Evolutionary conservation across 2,329 filamentous ascomycete genomes (phyloP), one percentile per base, ranked within the genome.

Genomic region (Stagonosporopsis rhizophila): DNA sequence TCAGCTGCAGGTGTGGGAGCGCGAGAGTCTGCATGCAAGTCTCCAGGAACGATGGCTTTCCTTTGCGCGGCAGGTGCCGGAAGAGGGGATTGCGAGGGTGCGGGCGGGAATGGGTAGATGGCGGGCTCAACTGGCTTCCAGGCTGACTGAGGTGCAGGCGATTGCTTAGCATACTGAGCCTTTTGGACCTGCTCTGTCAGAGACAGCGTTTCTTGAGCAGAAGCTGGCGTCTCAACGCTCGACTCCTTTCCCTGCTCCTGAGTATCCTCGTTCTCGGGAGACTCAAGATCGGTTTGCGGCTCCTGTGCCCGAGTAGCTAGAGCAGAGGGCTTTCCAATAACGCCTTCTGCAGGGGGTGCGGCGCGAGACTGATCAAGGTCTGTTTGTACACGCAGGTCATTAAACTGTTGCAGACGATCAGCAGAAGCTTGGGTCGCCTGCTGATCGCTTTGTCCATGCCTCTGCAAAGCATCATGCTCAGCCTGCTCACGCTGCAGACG

Each of bases 61-160:
- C 93, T 87, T 78, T 96, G 92, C 9, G 93, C 92, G 39, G 91
- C 92, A 12, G 93, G 94, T 0, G 94, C 93, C 4, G 93, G 92
- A 32, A 97, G 83, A 37, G 92, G 92, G 2, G 92, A 96, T 20
- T 86, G 85, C 2, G 90, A 91, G 49, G 88, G 87, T 11, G 89
- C 86, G 11, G 89, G 88, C 40, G 89, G 90, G 75, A 88, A 87
- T 5, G 90, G 89, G 82, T 90, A 87, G n/a, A 92, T 90, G 69
- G 96, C 83, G 25, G 87, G 89, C 59, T 87, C 85, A 22, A 83
- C 78, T 70, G 86, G 87, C 27, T 77, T 81, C 85, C 85, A 88
- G 17, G 83, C 81, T 12, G 82, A 82, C 52, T 83, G 79, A 25
- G 79, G 75, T 60, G 80, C 80, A 7, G 82, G 80, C 14, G 84